Base-by-base conservation (phyloP, 2,329 filamentous ascomycete species). In the Sporothrix schenckii region DNA sequence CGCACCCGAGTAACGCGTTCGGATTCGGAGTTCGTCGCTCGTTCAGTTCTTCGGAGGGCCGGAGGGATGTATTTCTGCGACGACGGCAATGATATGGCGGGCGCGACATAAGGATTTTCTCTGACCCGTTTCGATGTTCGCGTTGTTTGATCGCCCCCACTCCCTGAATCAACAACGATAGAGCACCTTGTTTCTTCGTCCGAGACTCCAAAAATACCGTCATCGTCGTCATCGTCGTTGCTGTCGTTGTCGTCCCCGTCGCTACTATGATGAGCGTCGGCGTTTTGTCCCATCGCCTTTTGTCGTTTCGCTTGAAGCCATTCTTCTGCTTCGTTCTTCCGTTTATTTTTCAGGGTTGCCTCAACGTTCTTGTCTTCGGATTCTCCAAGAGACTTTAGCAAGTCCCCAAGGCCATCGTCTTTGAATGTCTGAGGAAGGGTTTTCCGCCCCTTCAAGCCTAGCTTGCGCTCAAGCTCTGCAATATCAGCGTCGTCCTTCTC, bases 91-190 rank as follows among this genome's bases (percentile, higher is more conserved):
- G 81, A 81, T 1, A 80, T 79, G 1, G 82, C 78, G 4, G 94
- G 94, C 3, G 94, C 91, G 66, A 94, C 84, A 75, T 97, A 98
- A 4, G 94, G 94, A 74, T 98, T 97, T 79, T 98, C 94, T 72
- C 73, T 41, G 79, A 77, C 67, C 80, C 60, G 72, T 67, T 74
- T 72, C 14, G 70, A 27, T 49, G 7, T 14, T 34, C 27, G 44
- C 77, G 47, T 74, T 72, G 71, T 78, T 76, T 14, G 11, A 4
- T 24, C 24, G 7, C 13, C 49, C 21, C n/a, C 21, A 16, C 39
- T 19, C 61, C 69, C 13, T 47, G 14, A 10, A 63, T 73, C 75
- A 16, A 76, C 75, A 34, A 77, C 77, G 10, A 61, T 65, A 3
- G 63, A 49, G 3, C 60, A 66, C 16, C 47, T 41, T 52, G 68